Evolutionary conservation across 257 asterid species (phyloP).

Genomic region (Nicotiana tomentosiformis): DNA sequence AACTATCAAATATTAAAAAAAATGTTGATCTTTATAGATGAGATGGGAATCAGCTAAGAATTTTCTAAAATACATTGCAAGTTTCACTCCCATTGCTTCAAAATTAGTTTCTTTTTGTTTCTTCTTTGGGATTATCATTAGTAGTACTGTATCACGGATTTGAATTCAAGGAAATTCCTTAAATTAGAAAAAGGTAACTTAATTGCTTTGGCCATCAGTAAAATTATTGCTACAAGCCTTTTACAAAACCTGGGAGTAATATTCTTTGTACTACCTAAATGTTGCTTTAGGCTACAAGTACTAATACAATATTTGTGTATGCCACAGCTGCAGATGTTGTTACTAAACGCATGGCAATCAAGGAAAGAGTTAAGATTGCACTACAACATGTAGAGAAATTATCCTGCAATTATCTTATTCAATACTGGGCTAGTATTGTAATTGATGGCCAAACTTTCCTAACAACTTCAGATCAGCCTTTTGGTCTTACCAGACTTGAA

Average conservation of each 20-base stretch:
- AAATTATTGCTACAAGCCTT: no score
- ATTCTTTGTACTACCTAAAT: no score
- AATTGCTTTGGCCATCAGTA: no score
- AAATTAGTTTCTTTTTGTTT: neutral
- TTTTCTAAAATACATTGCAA: no score
- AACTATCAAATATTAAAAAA: no score
- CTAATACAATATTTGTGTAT: no score
- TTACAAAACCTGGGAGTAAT: no score
- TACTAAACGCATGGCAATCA: neutral
- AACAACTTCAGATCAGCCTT: conserved; percentile 3
- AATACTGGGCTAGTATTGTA: neutral
- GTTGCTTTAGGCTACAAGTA: no score
- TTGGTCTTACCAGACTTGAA: neutral
- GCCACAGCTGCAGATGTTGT: neutral
- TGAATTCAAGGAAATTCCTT: no score
- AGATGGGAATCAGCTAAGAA: no score
- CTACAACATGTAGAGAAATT: neutral
- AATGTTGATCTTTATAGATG: no score
- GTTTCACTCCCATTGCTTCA: neutral
- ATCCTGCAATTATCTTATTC: neutral
- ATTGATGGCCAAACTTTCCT: neutral
- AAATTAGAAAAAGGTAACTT: no score
- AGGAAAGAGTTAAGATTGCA: neutral
- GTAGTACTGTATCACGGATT: neutral
- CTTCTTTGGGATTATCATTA: neutral